Base-by-base conservation (phyloP, 768 basidiomycete genomes). In the Phaeotremella fagi region DNA sequence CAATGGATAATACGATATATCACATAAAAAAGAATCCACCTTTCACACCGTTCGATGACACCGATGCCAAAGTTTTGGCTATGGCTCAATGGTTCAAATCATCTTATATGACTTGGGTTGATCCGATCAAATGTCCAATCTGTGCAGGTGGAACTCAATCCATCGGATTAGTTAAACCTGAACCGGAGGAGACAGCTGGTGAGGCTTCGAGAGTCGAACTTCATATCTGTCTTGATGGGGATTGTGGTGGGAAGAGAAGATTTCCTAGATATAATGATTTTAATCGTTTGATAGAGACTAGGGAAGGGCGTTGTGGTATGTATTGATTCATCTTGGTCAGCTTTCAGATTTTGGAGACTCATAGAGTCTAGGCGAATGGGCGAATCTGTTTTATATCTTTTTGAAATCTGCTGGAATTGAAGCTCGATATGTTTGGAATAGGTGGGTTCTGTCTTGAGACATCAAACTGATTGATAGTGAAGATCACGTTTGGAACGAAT, bases 401-500 rank as follows among this genome's bases (percentile, higher is more conserved):
- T 52, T 78, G 20, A 56, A 71, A 26, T 71, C 73, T 4, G 60
- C 67, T 4, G 75, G 71, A 9, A 56, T 78, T 9, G 61, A 71
- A 20, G 69, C 70, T 18, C 64, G 76, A 45, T 76, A 77, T 56
- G 61, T 75, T 18, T 71, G 61, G 62, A 73, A 69, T 53, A 63
- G 60, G 61, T 69, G 44, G 25, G 63, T 53, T 45, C 22, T 18
- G 29, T 11, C 18, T 29, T 36, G 36, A 0, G n/a, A 35, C 43
- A 35, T 26, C 35, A 53, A 52, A 55, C 42, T 25, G 15, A 43
- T 43, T 6, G 9, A 5, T 45, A 66, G 72, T 22, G 77, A 77
- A 60, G 78, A 78, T 59, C 78, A 78, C 51, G 77, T 78, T 7
- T 78, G 77, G 77, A 66, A 65, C 41, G 75, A 76, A 52, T 74